Evolutionary conservation across 768 basidiomycete genomes (phyloP).

Genomic region (Boletus pseudopeckii): DNA sequence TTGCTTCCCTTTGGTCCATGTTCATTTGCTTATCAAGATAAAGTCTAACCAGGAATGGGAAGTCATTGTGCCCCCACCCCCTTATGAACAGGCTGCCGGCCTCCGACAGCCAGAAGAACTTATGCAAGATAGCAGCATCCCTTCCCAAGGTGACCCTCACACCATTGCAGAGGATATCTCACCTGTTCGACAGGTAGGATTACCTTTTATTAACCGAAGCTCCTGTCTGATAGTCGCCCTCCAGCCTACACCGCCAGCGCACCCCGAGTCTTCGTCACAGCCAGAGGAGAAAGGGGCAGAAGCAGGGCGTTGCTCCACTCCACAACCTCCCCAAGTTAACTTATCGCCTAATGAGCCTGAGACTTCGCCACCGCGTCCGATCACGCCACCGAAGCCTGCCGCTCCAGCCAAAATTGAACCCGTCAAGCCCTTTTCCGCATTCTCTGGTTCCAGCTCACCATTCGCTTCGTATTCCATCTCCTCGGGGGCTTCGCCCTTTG

Average conservation of each 20-base stretch:
- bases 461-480: conserved; percentile 31
- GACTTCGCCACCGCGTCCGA: conserved; percentile 6
- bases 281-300: conserved; percentile 11
- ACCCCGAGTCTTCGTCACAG: not conserved
- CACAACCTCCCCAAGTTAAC: conserved; percentile 2
- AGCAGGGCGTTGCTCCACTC: conserved; percentile 9
- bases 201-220: not conserved
- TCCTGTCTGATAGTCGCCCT: conserved; percentile 9
- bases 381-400: conserved; percentile 12
- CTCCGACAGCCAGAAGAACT: conserved; percentile 9
- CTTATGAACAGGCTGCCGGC: conserved; percentile 21
- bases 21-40: conserved; percentile 22
- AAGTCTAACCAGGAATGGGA: conserved; percentile 30
- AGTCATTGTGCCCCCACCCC: conserved; percentile 30
- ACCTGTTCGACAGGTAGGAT: conserved; percentile 16
- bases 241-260: conserved; percentile 11
- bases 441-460: conserved; percentile 35
- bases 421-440: conserved; percentile 38
- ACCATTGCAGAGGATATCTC: not conserved
- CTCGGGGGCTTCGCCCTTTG: conserved; percentile 25
- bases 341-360: conserved; percentile 7
- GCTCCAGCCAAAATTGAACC: conserved; percentile 6
- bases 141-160: conserved; percentile 1
- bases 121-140: conserved; percentile 9
- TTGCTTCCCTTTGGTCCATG: not conserved